Percentiles rank a stretch among this genome's conserved stretches.
These are phyloP conservation scores for Beauveria caledonica DNA, from an alignment of 2,329 filamentous ascomycete species.

Conservation along the genomic window DNA sequence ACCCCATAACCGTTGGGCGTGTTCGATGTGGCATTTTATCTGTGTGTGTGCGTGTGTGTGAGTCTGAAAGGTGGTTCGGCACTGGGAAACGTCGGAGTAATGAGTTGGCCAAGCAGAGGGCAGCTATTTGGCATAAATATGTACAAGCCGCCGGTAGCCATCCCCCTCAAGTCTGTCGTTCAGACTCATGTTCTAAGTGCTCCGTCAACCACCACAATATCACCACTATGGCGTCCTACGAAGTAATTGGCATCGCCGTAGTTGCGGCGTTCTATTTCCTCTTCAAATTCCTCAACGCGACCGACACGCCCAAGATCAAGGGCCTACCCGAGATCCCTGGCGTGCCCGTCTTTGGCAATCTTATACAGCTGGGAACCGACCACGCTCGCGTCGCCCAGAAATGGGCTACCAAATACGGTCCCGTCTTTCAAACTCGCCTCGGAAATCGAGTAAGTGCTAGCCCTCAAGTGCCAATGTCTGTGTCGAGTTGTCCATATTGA, in stretches of 20 bases:
- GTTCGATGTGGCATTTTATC: neutral
- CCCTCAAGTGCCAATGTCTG: no score
- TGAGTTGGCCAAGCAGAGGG: constrained; percentile 2
- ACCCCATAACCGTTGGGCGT: constrained; percentile 3
- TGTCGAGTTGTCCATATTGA: neutral
- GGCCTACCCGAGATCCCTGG: constrained; percentile 53
- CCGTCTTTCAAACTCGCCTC: constrained; percentile 58
- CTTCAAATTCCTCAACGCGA: constrained; percentile 31
- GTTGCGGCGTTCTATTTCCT: constrained; percentile 16
- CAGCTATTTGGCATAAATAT: constrained; percentile 7
- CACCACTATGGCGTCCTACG: constrained; percentile 2
- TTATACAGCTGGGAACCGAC: constrained; percentile 50
- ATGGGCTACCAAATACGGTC: constrained; percentile 54
- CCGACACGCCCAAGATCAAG: constrained; percentile 53
- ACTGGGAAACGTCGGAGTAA: neutral
- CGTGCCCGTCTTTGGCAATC: constrained; percentile 54
- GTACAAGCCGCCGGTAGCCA: constrained; percentile 2
- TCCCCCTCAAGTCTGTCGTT: neutral
- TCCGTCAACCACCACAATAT: neutral
- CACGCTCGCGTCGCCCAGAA: constrained; percentile 46
- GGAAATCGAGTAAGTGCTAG: constrained; percentile 50
- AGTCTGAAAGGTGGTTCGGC: neutral
- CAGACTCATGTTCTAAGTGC: no score
- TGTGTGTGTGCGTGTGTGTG: neutral
- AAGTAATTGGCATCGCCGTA: constrained; percentile 11